Evolutionary conservation across 495 filamentous ascomycete species (phyloP).

Genomic region (Jackrogersella minutella): DNA sequence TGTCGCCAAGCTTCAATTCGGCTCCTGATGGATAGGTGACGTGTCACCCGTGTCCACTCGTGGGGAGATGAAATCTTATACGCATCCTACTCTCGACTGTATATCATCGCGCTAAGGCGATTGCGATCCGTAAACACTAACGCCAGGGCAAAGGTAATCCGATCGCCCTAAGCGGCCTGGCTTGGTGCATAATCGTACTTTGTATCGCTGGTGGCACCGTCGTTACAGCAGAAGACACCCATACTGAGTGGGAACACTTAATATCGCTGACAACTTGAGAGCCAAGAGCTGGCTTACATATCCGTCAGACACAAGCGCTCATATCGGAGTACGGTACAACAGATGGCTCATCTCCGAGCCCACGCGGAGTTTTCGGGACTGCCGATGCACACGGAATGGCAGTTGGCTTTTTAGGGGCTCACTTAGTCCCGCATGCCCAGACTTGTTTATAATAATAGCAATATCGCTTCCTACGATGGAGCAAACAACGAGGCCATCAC

Average conservation of each 20-base stretch:
- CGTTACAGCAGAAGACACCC: neutral
- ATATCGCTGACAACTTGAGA: slow-evolving; percentile 11
- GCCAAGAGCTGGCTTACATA: slow-evolving; percentile 31
- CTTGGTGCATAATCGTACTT: neutral
- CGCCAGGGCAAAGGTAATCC: neutral
- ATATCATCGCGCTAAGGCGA: slow-evolving; percentile 9
- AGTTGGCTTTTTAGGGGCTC: slow-evolving; percentile 10
- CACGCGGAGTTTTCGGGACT: slow-evolving; percentile 24
- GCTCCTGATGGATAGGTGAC: slow-evolving; percentile 25
- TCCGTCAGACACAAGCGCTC: slow-evolving; percentile 2
- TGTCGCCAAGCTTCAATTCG: slow-evolving; percentile 30
- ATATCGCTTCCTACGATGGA: neutral
- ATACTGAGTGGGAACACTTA: neutral
- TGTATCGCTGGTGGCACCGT: neutral
- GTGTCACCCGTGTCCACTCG: slow-evolving; percentile 32
- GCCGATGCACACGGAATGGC: slow-evolving; percentile 4
- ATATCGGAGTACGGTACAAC: slow-evolving; percentile 28
- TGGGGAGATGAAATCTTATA: slow-evolving; percentile 8
- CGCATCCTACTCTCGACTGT: neutral
- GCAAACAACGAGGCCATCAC: neutral
- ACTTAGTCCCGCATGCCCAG: neutral
- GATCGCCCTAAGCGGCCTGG: neutral
- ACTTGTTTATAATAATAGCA: slow-evolving; percentile 1
- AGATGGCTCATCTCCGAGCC: slow-evolving; percentile 9
- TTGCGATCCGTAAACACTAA: slow-evolving; percentile 5